phyloP scores from a whole-genome alignment of 768 basidiomycete genomes.

The Rhodotorula taiwanensis region DNA sequence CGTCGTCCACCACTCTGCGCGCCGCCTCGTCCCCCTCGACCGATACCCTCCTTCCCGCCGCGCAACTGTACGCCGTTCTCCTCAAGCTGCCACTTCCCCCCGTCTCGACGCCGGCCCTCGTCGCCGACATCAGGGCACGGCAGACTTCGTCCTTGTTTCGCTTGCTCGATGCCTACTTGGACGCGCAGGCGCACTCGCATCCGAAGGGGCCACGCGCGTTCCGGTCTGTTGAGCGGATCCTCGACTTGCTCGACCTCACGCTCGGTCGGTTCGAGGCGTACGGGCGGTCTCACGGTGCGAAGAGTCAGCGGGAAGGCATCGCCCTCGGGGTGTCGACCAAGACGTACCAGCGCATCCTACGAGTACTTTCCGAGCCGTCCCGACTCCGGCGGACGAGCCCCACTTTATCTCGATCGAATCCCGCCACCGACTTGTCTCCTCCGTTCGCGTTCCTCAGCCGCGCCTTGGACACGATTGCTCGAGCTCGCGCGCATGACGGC shows the following conservation, averaged over 20 bases:
- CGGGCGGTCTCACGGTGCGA: no score
- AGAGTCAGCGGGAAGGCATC: no score
- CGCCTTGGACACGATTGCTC: no score
- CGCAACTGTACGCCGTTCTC: constrained; percentile 22
- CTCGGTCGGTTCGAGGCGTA: neutral
- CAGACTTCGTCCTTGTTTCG: constrained; percentile 29
- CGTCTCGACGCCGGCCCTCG: neutral
- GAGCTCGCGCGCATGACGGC: no score
- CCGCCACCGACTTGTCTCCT: no score
- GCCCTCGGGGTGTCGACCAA: no score
- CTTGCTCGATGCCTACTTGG: neutral
- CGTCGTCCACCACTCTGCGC: neutral
- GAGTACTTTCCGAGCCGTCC: no score
- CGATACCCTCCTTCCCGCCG: constrained; percentile 7
- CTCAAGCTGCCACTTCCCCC: neutral
- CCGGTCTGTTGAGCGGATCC: neutral
- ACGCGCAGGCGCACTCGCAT: neutral
- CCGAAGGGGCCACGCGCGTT: neutral
- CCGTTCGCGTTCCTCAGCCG: no score
- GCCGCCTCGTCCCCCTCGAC: neutral
- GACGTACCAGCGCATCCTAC: no score
- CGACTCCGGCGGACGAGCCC: no score
- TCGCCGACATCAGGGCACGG: constrained; percentile 8
- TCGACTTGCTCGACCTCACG: constrained; percentile 12
- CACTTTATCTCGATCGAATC: no score